A percentile compares a stretch with the other conserved stretches of the same genome.
phyloP scores from a whole-genome alignment of 179 eudicot genomes.

The Beta lomatogona region DNA sequence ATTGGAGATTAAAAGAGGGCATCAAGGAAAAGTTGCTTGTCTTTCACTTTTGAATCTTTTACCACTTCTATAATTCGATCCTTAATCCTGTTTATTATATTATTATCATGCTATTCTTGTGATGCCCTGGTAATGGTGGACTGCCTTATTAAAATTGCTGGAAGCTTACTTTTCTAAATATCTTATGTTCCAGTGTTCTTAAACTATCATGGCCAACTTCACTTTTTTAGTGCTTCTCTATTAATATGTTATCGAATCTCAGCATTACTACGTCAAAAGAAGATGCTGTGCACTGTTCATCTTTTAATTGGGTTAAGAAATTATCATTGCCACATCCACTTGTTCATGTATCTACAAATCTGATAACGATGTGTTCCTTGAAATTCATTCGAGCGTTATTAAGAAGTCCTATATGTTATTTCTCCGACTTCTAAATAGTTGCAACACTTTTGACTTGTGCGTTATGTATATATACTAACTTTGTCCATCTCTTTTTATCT shows the following conservation, averaged over 20 bases:
- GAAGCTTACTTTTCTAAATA: background rate
- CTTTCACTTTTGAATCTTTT: conserved; percentile 12
- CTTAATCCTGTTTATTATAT: background rate
- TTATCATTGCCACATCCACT: background rate
- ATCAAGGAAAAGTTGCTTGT: conserved; percentile 1
- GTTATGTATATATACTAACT: too few relatives aligned
- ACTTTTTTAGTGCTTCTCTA: background rate
- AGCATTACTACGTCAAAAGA: background rate
- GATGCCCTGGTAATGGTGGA: conserved; percentile 9
- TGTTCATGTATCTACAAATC: background rate
- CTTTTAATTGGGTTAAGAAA: background rate
- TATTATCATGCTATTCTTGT: conserved; percentile 15
- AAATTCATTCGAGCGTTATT: background rate
- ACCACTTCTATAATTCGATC: background rate
- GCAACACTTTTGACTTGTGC: too few relatives aligned
- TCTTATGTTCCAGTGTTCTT: background rate
- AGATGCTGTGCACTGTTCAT: background rate
- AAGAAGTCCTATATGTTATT: background rate
- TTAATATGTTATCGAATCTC: background rate
- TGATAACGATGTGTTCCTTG: background rate
- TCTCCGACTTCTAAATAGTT: too few relatives aligned
- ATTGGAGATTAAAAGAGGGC: background rate
- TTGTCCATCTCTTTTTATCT: too few relatives aligned
- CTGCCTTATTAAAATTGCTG: background rate
- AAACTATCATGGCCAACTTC: conserved; percentile 1